Evolutionary conservation across 371 early-diverging fungal species (phyloP).

Genomic region (Batkoa obscura): DNA sequence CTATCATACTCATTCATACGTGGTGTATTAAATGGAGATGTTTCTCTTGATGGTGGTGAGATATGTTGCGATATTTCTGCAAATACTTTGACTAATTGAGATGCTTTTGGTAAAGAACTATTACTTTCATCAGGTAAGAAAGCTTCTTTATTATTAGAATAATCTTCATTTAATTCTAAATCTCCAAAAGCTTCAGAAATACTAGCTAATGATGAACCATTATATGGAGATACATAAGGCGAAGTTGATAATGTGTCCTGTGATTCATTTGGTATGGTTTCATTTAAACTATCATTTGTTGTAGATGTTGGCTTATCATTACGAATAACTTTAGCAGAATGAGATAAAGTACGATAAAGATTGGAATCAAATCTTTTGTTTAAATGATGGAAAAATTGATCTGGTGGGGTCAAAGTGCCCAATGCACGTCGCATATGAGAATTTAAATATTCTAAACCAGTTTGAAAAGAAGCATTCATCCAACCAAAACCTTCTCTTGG

Average conservation of each 20-base stretch:
- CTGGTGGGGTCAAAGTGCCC: slow-evolving; percentile 61
- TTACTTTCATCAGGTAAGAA: neutral
- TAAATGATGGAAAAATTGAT: slow-evolving; percentile 26
- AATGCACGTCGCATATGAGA: slow-evolving; percentile 54
- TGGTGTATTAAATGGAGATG: too few relatives aligned
- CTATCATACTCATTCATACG: too few relatives aligned
- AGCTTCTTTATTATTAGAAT: neutral
- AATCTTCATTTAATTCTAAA: neutral
- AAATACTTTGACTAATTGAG: slow-evolving; percentile 2
- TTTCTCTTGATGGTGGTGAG: neutral
- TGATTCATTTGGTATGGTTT: neutral
- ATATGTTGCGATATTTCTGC: neutral
- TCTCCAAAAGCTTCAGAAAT: neutral
- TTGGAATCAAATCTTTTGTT: neutral
- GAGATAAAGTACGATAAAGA: neutral
- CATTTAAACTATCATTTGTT: neutral
- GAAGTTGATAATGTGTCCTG: neutral
- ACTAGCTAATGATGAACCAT: too few relatives aligned
- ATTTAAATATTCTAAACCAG: slow-evolving; percentile 58
- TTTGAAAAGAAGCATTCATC: slow-evolving; percentile 89
- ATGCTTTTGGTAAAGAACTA: neutral
- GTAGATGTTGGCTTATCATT: neutral
- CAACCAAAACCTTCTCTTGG: slow-evolving; percentile 94
- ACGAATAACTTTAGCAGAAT: neutral
- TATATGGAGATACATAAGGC: neutral